These are phyloP conservation scores for Leccinum pachyderme DNA, from an alignment of 1,284 basidiomycete species.

Conservation along the genomic window DNA sequence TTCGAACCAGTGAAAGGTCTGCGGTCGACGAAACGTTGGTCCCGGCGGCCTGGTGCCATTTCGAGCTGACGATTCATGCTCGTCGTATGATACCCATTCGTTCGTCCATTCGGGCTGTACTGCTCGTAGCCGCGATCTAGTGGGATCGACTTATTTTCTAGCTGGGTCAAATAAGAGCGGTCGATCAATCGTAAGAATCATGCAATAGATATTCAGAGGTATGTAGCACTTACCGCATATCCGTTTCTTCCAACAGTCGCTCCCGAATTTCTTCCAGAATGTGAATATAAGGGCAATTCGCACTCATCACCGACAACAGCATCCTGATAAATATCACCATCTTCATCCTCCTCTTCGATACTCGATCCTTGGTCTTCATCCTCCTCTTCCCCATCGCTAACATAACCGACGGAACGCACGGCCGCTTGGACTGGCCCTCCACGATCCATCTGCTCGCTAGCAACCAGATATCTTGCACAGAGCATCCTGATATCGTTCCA, in stretches of 20 bases:
- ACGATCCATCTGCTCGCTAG: constrained; percentile 91
- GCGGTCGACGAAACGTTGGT: constrained; percentile 36
- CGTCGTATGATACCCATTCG: constrained; percentile 43
- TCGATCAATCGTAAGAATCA: constrained; percentile 10
- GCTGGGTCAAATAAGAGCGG: constrained; percentile 31
- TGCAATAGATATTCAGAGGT: not conserved
- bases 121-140: constrained; percentile 10
- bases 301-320: constrained; percentile 41
- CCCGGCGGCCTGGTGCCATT: constrained; percentile 63
- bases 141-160: constrained; percentile 38
- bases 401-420: constrained; percentile 86
- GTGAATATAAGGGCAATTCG: constrained; percentile 52
- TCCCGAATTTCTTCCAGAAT: constrained; percentile 39
- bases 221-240: constrained; percentile 58
- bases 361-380: constrained; percentile 65
- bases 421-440: constrained; percentile 92
- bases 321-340: constrained; percentile 38
- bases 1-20: constrained; percentile 16
- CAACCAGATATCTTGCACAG: constrained; percentile 93
- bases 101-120: constrained; percentile 15
- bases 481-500: constrained; percentile 99
- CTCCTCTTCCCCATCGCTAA: constrained; percentile 65
- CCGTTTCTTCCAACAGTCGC: constrained; percentile 64
- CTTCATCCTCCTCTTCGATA: constrained; percentile 68
- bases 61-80: constrained; percentile 52